Evolutionary conservation across 345 rosid species (phyloP).

Genomic region (Rhizophora apiculata): DNA sequence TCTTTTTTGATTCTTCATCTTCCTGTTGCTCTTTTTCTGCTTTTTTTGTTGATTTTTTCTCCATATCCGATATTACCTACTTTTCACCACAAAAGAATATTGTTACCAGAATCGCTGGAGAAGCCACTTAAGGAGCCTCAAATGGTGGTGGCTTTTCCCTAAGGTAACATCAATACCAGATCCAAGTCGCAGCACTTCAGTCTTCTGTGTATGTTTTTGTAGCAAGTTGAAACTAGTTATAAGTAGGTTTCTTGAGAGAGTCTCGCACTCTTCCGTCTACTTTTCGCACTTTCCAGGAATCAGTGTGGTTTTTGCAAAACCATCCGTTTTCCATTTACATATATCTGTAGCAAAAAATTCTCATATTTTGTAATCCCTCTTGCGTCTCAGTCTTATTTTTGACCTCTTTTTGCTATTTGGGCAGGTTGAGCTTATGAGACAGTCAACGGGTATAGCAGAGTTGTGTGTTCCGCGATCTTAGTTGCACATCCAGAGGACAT

Average conservation of each 20-base stretch:
- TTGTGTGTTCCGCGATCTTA: constrained; percentile 36
- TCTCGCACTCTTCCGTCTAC: neutral
- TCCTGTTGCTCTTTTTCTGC: neutral
- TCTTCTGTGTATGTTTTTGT: constrained; percentile 13
- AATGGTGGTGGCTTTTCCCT: neutral
- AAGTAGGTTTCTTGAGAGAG: neutral
- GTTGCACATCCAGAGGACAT: constrained; percentile 20
- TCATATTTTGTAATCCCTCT: neutral
- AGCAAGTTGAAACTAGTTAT: constrained; percentile 7
- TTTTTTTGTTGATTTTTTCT: constrained; percentile 9
- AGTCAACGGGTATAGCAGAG: constrained; percentile 14
- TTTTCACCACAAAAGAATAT: constrained; percentile 15
- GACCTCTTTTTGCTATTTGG: constrained; percentile 3
- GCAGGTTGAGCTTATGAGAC: constrained; percentile 29
- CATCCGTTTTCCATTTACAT: neutral
- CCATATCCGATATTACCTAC: neutral
- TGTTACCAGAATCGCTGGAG: constrained; percentile 12
- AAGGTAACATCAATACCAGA: constrained; percentile 20
- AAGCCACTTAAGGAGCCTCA: constrained; percentile 4
- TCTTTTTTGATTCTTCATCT: neutral
- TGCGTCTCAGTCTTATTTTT: neutral
- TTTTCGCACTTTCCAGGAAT: neutral
- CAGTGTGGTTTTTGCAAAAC: constrained; percentile 10
- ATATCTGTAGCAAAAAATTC: neutral
- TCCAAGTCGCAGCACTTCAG: constrained; percentile 9